Evolutionary conservation across 2,329 filamentous ascomycete genomes (phyloP).

Genomic region (Cryphonectria parasitica): DNA sequence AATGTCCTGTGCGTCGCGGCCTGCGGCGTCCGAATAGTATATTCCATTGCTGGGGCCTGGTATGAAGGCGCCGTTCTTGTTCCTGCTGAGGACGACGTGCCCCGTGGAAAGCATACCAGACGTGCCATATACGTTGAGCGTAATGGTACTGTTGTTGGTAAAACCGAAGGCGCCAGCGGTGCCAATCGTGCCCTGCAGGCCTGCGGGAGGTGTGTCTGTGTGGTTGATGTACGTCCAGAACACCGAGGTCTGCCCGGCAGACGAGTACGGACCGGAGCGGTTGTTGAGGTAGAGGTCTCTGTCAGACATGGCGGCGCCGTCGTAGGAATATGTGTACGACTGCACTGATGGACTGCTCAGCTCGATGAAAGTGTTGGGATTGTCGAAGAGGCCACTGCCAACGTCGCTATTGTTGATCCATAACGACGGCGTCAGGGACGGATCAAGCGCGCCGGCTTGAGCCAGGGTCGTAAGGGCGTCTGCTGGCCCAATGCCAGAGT

Average conservation of each 20-base stretch:
- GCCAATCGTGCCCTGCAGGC: conserved; percentile 58
- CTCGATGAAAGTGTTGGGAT: conserved; percentile 59
- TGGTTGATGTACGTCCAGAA: conserved; percentile 56
- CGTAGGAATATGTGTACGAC: conserved; percentile 54
- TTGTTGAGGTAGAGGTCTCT: conserved; percentile 49
- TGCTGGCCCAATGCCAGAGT: conserved; percentile 43
- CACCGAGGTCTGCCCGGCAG: conserved; percentile 55
- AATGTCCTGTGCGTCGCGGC: conserved; percentile 51
- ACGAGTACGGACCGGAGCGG: conserved; percentile 56
- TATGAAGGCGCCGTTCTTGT: conserved; percentile 44
- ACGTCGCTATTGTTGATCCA: conserved; percentile 56
- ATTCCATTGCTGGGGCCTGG: conserved; percentile 46
- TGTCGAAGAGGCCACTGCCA: conserved; percentile 57
- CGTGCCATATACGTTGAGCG: conserved; percentile 61
- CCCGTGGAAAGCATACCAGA: conserved; percentile 56
- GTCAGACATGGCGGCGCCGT: conserved; percentile 46
- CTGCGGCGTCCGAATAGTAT: conserved; percentile 49
- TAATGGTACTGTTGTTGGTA: conserved; percentile 51
- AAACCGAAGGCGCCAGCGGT: conserved; percentile 48
- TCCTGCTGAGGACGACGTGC: conserved; percentile 43
- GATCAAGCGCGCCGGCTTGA: conserved; percentile 24
- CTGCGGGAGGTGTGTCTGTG: conserved; percentile 42
- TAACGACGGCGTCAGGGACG: conserved; percentile 36
- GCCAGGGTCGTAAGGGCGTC: conserved; percentile 31
- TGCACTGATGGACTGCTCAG: conserved; percentile 46